A percentile compares a stretch with the other conserved stretches of the same genome.
These are phyloP conservation scores for Pharnaceum exiguum DNA, from an alignment of 148 eudicot species.

Conservation along the genomic window DNA sequence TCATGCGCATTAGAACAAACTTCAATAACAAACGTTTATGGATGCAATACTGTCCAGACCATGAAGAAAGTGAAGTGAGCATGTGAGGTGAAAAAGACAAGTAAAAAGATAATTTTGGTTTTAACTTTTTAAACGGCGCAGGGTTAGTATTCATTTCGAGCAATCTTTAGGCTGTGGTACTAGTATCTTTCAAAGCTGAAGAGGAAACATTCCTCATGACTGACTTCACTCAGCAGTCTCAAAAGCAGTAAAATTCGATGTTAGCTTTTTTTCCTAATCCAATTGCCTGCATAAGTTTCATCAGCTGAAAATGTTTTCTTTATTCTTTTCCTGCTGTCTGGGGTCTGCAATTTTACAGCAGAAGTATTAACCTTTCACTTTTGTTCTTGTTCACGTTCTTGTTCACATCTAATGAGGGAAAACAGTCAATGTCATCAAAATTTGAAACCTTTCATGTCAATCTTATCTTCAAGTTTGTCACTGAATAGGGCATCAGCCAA, in stretches of 20 bases:
- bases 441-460: conserved; percentile 14
- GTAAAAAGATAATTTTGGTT: neutral
- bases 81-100: neutral
- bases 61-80: conserved; percentile 14
- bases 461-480: conserved; percentile 30
- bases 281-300: conserved; percentile 2
- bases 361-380: neutral
- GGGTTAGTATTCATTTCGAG: neutral
- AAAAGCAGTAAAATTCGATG: conserved; percentile 23
- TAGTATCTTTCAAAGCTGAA: neutral
- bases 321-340: neutral
- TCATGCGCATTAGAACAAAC: too few species aligned
- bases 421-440: conserved; percentile 21
- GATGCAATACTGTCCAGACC: too few species aligned
- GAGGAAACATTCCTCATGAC: neutral
- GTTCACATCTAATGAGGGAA: conserved; percentile 16
- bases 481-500: conserved; percentile 29
- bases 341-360: neutral
- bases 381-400: conserved; percentile 8
- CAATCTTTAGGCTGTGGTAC: neutral
- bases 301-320: conserved; percentile 6
- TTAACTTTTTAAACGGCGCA: neutral
- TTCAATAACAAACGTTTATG: too few species aligned
- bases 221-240: conserved; percentile 24
- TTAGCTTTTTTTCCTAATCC: conserved; percentile 4